A percentile compares a stretch with the other conserved stretches of the same genome.
These are phyloP conservation scores for Collybia sp. DNA, from an alignment of 768 basidiomycete species.

Conservation along the genomic window DNA sequence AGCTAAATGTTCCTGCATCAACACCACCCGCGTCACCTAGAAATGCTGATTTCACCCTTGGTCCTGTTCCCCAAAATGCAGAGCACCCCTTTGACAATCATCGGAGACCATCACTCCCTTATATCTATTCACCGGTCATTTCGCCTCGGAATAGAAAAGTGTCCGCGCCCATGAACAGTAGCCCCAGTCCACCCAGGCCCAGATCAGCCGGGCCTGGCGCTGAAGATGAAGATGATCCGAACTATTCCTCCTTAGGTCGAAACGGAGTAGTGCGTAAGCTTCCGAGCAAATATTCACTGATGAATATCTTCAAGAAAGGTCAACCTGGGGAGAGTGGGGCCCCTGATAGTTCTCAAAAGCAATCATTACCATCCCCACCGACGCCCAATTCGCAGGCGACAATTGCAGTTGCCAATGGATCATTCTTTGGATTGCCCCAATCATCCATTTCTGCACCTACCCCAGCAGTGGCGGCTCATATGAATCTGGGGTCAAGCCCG, in stretches of 20 bases:
- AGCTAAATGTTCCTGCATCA: constrained; percentile 8
- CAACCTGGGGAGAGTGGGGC: constrained; percentile 26
- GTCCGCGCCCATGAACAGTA: constrained; percentile 24
- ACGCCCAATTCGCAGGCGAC: constrained; percentile 11
- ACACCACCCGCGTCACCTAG: constrained; percentile 40
- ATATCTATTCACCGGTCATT: constrained; percentile 31
- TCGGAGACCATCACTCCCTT: constrained; percentile 72
- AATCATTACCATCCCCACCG: constrained; percentile 9
- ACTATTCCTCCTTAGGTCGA: constrained; percentile 24
- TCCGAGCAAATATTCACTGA: constrained; percentile 68
- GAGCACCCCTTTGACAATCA: constrained; percentile 12
- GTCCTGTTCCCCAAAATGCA: constrained; percentile 24
- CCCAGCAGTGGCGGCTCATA: too few relatives aligned
- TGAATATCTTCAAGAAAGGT: constrained; percentile 69
- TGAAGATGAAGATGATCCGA: constrained; percentile 31
- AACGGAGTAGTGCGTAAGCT: constrained; percentile 39
- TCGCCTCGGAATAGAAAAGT: constrained; percentile 28
- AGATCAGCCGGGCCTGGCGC: constrained; percentile 70
- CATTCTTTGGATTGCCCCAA: too few relatives aligned
- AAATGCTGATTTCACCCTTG: constrained; percentile 41
- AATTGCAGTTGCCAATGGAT: too few relatives aligned
- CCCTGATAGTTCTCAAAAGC: constrained; percentile 13
- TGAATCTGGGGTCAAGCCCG: too few relatives aligned
- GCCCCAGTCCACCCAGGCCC: constrained; percentile 45
- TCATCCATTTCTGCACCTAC: too few relatives aligned